These are phyloP conservation scores for Clarireedia sp. DNA, from an alignment of 2,329 filamentous ascomycete species.

Conservation along the genomic window DNA sequence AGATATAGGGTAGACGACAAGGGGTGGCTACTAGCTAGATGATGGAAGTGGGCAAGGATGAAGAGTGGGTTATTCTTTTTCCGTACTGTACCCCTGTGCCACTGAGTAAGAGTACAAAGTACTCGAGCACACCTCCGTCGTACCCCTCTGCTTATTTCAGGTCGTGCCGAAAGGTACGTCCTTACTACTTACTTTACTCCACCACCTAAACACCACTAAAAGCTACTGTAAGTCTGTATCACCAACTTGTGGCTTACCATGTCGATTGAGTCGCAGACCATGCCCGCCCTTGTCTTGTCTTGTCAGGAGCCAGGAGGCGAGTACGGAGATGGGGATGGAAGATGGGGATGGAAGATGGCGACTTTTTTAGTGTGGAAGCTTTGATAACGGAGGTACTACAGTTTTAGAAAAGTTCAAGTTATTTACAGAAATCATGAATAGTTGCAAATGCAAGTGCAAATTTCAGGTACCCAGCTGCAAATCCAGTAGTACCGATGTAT, in stretches of 20 bases:
- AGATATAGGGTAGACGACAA: constrained; percentile 5
- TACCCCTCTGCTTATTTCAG: no score
- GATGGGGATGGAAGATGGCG: not conserved
- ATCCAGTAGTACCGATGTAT: not conserved
- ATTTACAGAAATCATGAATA: not conserved
- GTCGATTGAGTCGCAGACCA: not conserved
- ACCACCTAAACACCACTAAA: not conserved
- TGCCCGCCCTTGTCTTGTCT: not conserved
- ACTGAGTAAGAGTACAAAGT: not conserved
- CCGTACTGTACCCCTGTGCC: not conserved
- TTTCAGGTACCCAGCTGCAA: not conserved
- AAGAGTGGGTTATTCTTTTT: not conserved
- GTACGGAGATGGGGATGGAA: not conserved
- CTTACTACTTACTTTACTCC: not conserved
- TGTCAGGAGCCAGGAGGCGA: no score
- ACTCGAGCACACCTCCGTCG: no score
- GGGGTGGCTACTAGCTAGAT: not conserved
- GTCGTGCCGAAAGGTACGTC: not conserved
- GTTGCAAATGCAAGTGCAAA: not conserved
- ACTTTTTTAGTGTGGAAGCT: not conserved
- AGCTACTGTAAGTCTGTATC: not conserved
- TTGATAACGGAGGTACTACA: not conserved
- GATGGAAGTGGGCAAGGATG: not conserved
- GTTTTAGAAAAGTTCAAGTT: not conserved
- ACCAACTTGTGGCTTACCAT: not conserved